A percentile compares a stretch with the other conserved stretches of the same genome.
Conservation (phyloP, 352 stramenopile genomes). For the Globisporangium canariense region DNA sequence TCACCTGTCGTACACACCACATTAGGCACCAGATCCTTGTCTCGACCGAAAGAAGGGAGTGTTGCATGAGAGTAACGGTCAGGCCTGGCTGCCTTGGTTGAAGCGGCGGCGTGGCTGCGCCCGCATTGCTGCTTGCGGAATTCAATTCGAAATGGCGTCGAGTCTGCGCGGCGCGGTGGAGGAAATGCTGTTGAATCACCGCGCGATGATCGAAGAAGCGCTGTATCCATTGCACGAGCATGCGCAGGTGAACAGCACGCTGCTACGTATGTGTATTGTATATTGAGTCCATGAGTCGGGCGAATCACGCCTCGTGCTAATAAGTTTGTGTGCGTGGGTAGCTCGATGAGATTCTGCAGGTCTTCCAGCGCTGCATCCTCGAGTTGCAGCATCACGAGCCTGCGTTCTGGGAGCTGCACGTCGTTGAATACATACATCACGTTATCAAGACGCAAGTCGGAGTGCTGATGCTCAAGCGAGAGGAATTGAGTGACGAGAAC, state of each 20-base stretch:
- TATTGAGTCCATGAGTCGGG: neutral
- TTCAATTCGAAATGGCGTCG: neutral
- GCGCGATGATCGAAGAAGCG: slow-evolving; percentile 30
- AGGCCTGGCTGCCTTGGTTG: neutral
- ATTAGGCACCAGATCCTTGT: neutral
- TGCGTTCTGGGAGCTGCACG: slow-evolving; percentile 49
- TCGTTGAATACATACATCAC: slow-evolving; percentile 37
- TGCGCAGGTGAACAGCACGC: slow-evolving; percentile 18
- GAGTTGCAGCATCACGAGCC: slow-evolving; percentile 34
- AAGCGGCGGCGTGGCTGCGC: slow-evolving; percentile 1
- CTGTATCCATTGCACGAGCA: slow-evolving; percentile 34
- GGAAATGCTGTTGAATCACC: slow-evolving; percentile 47
- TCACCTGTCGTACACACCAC: neutral
- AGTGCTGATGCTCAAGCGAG: neutral
- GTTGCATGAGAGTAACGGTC: neutral
- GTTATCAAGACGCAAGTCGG: slow-evolving; percentile 19
- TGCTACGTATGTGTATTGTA: neutral
- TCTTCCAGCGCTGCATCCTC: slow-evolving; percentile 33
- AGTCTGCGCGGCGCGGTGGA: slow-evolving; percentile 26
- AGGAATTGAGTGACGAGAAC: neutral
- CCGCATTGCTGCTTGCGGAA: neutral
- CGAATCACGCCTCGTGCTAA: neutral
- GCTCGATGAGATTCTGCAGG: slow-evolving; percentile 26
- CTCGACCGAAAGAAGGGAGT: neutral
- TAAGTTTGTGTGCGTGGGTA: slow-evolving; percentile 9